phyloP scores from a whole-genome alignment of 1,284 basidiomycete genomes.

The Puccinia triticina region DNA sequence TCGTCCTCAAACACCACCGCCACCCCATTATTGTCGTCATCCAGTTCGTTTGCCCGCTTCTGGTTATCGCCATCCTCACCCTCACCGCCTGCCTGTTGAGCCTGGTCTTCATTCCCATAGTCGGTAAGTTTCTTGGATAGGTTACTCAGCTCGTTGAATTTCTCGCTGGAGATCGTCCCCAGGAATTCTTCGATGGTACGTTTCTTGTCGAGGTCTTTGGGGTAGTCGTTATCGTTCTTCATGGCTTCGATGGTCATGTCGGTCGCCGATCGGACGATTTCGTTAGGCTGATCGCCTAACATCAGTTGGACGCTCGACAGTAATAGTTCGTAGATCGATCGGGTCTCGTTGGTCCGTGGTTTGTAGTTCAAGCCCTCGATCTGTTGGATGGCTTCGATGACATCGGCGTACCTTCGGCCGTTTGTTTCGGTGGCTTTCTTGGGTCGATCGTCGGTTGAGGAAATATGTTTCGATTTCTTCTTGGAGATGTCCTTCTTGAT shows the following conservation, averaged over 20 bases:
- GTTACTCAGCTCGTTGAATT: conserved; percentile 81
- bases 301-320: conserved; percentile 76
- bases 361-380: conserved; percentile 90
- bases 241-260: conserved; percentile 86
- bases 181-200: conserved; percentile 85
- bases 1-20: conserved; percentile 83
- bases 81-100: conserved; percentile 72
- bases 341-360: conserved; percentile 88
- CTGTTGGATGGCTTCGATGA: conserved; percentile 77
- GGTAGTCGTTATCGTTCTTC: conserved; percentile 72
- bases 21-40: conserved; percentile 77
- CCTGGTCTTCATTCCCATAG: conserved; percentile 83
- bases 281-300: conserved; percentile 92
- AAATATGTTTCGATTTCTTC: conserved; percentile 69
- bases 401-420: conserved; percentile 70
- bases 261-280: conserved; percentile 90
- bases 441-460: conserved; percentile 57
- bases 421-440: conserved; percentile 48
- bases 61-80: conserved; percentile 72
- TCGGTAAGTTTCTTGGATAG: conserved; percentile 96
- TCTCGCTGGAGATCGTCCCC: conserved; percentile 71
- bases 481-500: conserved; percentile 80
- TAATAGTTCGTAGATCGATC: conserved; percentile 92
- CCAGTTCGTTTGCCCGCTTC: conserved; percentile 64
- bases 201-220: conserved; percentile 98